These are phyloP conservation scores for Tirmania nivea DNA, from an alignment of 495 filamentous ascomycete species.

Conservation along the genomic window DNA sequence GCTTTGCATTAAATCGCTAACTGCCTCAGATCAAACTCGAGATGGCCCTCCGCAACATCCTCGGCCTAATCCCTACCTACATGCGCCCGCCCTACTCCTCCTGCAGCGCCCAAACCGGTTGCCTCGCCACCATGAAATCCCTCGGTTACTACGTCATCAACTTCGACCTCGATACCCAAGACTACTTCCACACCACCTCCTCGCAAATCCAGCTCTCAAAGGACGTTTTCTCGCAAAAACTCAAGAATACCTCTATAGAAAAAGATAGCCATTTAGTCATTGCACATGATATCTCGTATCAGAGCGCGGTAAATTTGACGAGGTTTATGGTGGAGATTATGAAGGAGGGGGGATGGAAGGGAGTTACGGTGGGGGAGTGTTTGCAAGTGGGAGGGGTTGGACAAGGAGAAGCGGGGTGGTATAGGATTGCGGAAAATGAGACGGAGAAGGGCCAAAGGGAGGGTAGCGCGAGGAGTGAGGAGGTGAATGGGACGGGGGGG, in stretches of 20 bases:
- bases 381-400: slow-evolving; percentile 48
- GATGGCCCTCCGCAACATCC: slow-evolving; percentile 54
- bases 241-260: slow-evolving; percentile 19
- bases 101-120: slow-evolving; percentile 39
- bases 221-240: slow-evolving; percentile 34
- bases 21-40: slow-evolving; percentile 40
- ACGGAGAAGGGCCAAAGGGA: background rate
- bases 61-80: slow-evolving; percentile 66
- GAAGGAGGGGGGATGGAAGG: slow-evolving; percentile 33
- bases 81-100: slow-evolving; percentile 69
- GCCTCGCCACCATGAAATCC: slow-evolving; percentile 35
- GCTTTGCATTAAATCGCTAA: background rate
- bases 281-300: slow-evolving; percentile 58
- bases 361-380: slow-evolving; percentile 55
- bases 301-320: slow-evolving; percentile 56
- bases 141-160: slow-evolving; percentile 58
- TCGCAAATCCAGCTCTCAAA: slow-evolving; percentile 45
- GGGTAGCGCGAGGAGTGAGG: background rate
- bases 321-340: slow-evolving; percentile 46
- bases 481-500: background rate
- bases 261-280: slow-evolving; percentile 40
- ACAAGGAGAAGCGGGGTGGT: slow-evolving; percentile 28
- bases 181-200: slow-evolving; percentile 43
- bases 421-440: background rate
- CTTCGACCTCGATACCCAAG: slow-evolving; percentile 62